Percentiles rank a stretch among this genome's conserved stretches.
phyloP scores from a whole-genome alignment of 345 rosid species.

The Lenwebbia sp. region DNA sequence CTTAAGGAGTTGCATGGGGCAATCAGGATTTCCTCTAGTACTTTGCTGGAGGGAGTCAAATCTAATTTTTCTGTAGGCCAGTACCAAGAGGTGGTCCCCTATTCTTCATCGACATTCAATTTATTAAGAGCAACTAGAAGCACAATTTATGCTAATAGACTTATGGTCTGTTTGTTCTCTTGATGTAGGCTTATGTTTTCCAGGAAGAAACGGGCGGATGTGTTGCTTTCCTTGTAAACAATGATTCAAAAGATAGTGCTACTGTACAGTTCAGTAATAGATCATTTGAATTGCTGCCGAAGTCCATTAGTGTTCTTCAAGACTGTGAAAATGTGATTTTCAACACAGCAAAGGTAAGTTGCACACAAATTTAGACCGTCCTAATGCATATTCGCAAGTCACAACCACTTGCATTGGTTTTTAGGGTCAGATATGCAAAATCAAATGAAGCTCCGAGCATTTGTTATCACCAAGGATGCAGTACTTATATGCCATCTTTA shows the following conservation, averaged over 20 bases:
- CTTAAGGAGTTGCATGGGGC: conserved; percentile 64
- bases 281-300: conserved; percentile 40
- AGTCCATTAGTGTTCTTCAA: conserved; percentile 59
- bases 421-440: not conserved
- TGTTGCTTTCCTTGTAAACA: conserved; percentile 75
- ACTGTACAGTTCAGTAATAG: conserved; percentile 31
- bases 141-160: not conserved
- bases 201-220: conserved; percentile 47
- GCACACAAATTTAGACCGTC: not conserved
- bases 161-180: not conserved
- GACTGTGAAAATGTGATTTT: conserved; percentile 47
- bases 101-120: not conserved
- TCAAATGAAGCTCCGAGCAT: not conserved
- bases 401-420: not conserved
- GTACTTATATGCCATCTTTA: not conserved
- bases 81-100: conserved; percentile 34
- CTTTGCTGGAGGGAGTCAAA: conserved; percentile 49
- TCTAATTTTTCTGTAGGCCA: conserved; percentile 46
- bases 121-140: not conserved
- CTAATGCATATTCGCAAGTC: not conserved
- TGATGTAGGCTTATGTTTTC: conserved; percentile 59
- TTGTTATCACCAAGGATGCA: not conserved
- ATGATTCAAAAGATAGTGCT: conserved; percentile 11
- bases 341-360: conserved; percentile 64
- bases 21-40: conserved; percentile 31